Percentiles rank a stretch among this genome's conserved stretches.
Conservation (phyloP, 2,329 filamentous ascomycete species). For the Trichoderma lentiforme region DNA sequence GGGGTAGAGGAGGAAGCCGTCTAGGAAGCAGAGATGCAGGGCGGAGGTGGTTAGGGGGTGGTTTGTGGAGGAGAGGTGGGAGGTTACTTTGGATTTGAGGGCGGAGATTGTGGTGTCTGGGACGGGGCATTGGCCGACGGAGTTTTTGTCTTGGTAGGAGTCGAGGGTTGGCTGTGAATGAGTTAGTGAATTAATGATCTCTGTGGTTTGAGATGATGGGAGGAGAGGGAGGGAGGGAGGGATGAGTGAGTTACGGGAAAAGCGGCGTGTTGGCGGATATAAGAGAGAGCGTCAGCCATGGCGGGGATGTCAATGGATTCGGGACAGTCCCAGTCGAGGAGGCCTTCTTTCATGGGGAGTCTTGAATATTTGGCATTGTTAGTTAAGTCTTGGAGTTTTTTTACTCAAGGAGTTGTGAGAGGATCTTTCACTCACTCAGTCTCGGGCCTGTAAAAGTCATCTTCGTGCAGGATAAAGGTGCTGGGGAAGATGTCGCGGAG, state of each 20-base stretch:
- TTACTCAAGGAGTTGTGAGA: not conserved
- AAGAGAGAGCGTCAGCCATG: slow-evolving; percentile 63
- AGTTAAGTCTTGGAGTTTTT: not conserved
- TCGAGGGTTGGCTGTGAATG: slow-evolving; percentile 27
- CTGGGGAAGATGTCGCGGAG: slow-evolving; percentile 76
- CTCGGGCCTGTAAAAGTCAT: slow-evolving; percentile 92
- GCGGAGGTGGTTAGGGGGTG: slow-evolving; percentile 34
- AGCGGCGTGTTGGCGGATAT: slow-evolving; percentile 67
- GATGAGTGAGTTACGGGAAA: slow-evolving; percentile 50
- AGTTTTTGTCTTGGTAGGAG: slow-evolving; percentile 58
- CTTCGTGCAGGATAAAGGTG: slow-evolving; percentile 84
- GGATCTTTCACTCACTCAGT: slow-evolving; percentile 49
- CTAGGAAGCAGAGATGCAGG: slow-evolving; percentile 66
- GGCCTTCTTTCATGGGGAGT: slow-evolving; percentile 53
- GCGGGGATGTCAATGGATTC: slow-evolving; percentile 69
- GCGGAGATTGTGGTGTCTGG: slow-evolving; percentile 44
- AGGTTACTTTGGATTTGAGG: slow-evolving; percentile 46
- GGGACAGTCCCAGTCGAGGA: slow-evolving; percentile 90
- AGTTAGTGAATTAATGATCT: not conserved
- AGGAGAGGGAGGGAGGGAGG: not conserved
- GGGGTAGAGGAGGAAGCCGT: slow-evolving; percentile 84
- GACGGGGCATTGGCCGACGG: slow-evolving; percentile 54
- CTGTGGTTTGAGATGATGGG: not conserved
- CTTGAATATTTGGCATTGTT: slow-evolving; percentile 30
- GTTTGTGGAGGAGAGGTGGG: slow-evolving; percentile 41